Percentiles rank a stretch among this genome's conserved stretches.
Conservation (phyloP, 352 stramenopile species). For the Globisporangium carolinianum region DNA sequence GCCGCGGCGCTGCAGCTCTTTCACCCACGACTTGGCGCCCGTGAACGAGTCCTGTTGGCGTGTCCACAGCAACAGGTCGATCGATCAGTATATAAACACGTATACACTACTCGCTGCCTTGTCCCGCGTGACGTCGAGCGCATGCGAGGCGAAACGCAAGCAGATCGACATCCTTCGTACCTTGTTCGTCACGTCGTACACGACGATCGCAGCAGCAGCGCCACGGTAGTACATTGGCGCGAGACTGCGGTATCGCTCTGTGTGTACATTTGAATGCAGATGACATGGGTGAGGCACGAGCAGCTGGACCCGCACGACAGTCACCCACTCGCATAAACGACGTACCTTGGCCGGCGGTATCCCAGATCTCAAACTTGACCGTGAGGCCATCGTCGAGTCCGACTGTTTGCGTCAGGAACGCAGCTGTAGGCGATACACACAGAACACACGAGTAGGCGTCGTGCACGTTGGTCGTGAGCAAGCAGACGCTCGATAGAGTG, state of each 20-base stretch:
- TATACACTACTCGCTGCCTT: not conserved
- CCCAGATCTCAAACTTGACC: constrained; percentile 99
- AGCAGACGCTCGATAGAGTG: no score
- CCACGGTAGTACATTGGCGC: constrained; percentile 98
- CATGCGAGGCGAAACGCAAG: not conserved
- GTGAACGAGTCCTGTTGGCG: constrained; percentile 90
- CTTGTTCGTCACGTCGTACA: constrained; percentile 97
- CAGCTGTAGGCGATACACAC: constrained; percentile 35
- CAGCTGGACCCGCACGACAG: not conserved
- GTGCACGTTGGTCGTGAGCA: constrained; percentile 1
- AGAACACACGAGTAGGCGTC: not conserved
- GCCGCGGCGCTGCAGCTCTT: constrained; percentile 98
- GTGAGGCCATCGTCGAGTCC: constrained; percentile 95
- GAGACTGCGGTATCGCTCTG: constrained; percentile 94
- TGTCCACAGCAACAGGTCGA: not conserved
- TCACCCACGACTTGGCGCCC: constrained; percentile 99
- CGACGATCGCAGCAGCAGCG: constrained; percentile 93
- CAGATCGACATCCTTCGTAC: constrained; percentile 21
- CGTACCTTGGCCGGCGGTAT: constrained; percentile 94
- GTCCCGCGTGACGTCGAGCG: not conserved
- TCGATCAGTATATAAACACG: not conserved
- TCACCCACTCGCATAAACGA: not conserved
- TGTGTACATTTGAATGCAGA: not conserved
- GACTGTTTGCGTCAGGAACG: constrained; percentile 99
- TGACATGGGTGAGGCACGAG: not conserved